Base-by-base conservation (phyloP, 495 filamentous ascomycete genomes). In the Neurospora tetrasperma region DNA sequence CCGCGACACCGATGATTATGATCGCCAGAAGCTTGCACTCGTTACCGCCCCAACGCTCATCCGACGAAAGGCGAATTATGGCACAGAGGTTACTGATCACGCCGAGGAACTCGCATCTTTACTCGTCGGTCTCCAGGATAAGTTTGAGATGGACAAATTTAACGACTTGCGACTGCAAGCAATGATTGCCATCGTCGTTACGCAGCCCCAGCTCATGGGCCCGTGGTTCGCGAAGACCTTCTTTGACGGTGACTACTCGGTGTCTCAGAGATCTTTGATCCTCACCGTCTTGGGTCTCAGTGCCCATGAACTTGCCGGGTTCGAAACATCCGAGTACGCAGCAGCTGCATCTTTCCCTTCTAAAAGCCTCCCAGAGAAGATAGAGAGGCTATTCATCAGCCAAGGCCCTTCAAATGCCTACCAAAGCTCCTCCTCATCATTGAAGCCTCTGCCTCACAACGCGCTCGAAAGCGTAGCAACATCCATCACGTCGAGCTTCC, bases 171-270 rank as follows among this genome's bases (percentile, higher is more conserved):
- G 91, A 18, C 84, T 94, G 39, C 91, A 96, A 78, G 92, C 91
- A 35, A 91, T 98, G 87, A 90, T 98, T 39, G 93, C 94, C 0
- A 77, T 97, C 42, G 83, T 97, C 10, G 85, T 95, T 27, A 90
- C 92, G 2, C 87, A 91, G 75, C 94, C 96, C 0, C 79, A 88
- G 23, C 86, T 86, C 66, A 93, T 97, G 89, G 94, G 90, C 3
- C 90, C 86, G 43, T 95, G 93, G 90, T 93, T 97, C 72, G 87
- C 91, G 2, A 90, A 89, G 71, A 90, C 91, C 0, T 97, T 95
- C 82, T 98, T 97, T 78, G 91, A 92, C 46, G 96, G 94, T 11
- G 96, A 98, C 75, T 92, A 95, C 76, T 97, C 94, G 0, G 84
- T 98, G 68, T 86, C 88, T 0, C 95, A 98, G 77, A 87, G 96